Evolutionary conservation across 208 protist genomes (phyloP), one percentile per base, ranked within the genome.

Genomic region (Novymonas esmeraldas): DNA sequence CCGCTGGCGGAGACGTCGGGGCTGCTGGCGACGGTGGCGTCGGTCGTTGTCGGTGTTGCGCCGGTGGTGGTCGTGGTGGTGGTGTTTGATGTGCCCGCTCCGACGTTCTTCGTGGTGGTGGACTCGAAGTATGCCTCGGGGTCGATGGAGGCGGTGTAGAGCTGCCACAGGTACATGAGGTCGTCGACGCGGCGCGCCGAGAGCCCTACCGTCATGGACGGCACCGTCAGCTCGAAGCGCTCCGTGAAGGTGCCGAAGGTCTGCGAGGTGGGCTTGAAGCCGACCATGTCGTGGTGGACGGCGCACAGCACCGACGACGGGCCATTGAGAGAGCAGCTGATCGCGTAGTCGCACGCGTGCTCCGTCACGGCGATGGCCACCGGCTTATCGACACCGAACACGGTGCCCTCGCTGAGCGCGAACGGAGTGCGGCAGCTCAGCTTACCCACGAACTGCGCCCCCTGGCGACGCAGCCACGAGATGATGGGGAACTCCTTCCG

Each of bases 231-330:
- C 52, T 81, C 64, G 65, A 87, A 90, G 24, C 76, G 70, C 48
- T 88, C 79, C 11, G 91, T 91, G 70, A 91, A 93, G 18, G 88
- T 92, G 58, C 84, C 84, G 41, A 96, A 93, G 46, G 86, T 92
- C 66, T 94, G 91, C 18, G 88, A 74, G 29, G 91, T 96, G 20
- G 91, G 88, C 63, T 96, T 96, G 84, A 94, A 96, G 67, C 84
- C 88, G 0, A 88, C 80, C 48, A 94, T 74, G 64, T 92, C 84
- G 68, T 93, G 82, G 28, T 75, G 44, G n/a, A 73, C 70, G 14
- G 79, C 76, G 50, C 79, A 85, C n/a, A 78, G 76, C 38, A 95
- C 56, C 10, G 87, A 81, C 4, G 87, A 70, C 0, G 90, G 87
- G 11, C 87, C 82, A 54, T 80, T 85, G 16, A 93, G 74, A 1